Conservation (phyloP, 306 rosid genomes). For the Cucurbita maxima region DNA sequence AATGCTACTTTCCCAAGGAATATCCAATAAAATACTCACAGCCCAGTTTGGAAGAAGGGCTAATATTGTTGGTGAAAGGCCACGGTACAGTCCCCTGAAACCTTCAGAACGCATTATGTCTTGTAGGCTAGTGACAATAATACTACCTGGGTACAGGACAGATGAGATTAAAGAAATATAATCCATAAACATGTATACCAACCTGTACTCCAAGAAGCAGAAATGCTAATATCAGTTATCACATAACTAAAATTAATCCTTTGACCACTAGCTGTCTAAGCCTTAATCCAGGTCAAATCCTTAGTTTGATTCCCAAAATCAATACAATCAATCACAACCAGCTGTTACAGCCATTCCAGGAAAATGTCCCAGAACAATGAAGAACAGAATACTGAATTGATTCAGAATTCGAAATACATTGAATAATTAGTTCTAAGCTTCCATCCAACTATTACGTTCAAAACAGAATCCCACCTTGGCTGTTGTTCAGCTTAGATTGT, state of each 20-base stretch:
- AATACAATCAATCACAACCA: not conserved
- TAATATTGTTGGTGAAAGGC: slow-evolving; percentile 88
- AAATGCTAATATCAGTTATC: not conserved
- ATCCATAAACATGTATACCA: not conserved
- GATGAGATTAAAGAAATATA: not conserved
- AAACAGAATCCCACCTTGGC: too few species aligned
- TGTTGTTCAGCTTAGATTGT: too few species aligned
- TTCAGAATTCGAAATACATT: not conserved
- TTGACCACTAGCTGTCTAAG: not conserved
- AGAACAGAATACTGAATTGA: not conserved
- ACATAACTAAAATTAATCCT: not conserved
- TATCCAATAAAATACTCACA: slow-evolving; percentile 40
- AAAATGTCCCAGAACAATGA: not conserved
- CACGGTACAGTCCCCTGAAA: slow-evolving; percentile 79
- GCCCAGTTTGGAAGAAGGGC: slow-evolving; percentile 98
- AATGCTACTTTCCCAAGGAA: not conserved
- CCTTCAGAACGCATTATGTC: slow-evolving; percentile 70
- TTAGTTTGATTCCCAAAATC: not conserved
- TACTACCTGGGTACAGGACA: slow-evolving; percentile 44
- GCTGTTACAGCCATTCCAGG: not conserved
- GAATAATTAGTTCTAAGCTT: not conserved
- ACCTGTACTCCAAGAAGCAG: not conserved
- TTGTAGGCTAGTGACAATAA: slow-evolving; percentile 56
- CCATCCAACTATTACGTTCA: too few species aligned
- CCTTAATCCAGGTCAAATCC: not conserved